Conservation (phyloP, 1,284 basidiomycete genomes). For the Ustilago sp. region DNA sequence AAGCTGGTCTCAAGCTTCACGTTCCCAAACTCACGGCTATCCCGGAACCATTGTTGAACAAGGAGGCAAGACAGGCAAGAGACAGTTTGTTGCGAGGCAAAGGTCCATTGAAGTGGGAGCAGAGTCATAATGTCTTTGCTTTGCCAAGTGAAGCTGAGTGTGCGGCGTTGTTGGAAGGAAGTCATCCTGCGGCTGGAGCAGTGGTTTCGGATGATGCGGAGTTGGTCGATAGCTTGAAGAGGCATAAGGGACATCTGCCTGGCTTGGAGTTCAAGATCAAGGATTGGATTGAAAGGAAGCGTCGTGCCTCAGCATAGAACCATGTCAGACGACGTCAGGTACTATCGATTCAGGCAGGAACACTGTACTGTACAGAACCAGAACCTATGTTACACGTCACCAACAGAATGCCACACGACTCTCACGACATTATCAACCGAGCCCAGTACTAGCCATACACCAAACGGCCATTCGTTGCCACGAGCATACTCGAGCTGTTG, state of each 20-base stretch:
- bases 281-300: conserved; percentile 48
- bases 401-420: too few relatives aligned
- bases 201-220: conserved; percentile 47
- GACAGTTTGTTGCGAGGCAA: conserved; percentile 50
- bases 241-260: conserved; percentile 54
- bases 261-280: conserved; percentile 55
- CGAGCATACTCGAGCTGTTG: too few relatives aligned
- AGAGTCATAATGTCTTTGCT: conserved; percentile 60
- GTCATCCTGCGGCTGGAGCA: conserved; percentile 61
- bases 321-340: neutral
- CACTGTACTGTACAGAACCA: too few relatives aligned
- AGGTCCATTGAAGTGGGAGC: conserved; percentile 64
- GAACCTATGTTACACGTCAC: too few relatives aligned
- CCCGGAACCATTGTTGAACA: conserved; percentile 20
- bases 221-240: conserved; percentile 44
- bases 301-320: conserved; percentile 4
- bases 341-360: neutral
- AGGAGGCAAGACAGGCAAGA: conserved; percentile 45
- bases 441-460: too few relatives aligned
- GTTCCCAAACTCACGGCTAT: conserved; percentile 46
- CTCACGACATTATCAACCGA: too few relatives aligned
- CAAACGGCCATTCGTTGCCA: too few relatives aligned
- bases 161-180: conserved; percentile 58
- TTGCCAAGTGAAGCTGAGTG: conserved; percentile 66
- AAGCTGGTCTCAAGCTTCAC: conserved; percentile 51